Percentiles rank a stretch among this genome's conserved stretches.
These are phyloP conservation scores for Phytopythium ostracodes DNA, from an alignment of 352 stramenopile genomes.

Conservation along the genomic window DNA sequence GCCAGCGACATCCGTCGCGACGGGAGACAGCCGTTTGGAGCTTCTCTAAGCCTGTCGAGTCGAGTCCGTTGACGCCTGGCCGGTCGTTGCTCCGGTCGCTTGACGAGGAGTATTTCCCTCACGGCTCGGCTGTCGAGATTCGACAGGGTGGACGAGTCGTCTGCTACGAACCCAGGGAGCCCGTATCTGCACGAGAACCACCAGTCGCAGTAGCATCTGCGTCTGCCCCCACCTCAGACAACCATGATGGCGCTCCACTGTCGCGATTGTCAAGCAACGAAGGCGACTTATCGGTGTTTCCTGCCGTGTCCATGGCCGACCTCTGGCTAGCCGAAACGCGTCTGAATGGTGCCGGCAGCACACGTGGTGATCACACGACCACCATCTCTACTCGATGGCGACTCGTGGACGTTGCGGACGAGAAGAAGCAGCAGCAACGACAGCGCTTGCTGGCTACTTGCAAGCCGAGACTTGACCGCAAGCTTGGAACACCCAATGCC, in stretches of 20 bases:
- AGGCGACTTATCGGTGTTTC: neutral
- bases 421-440: neutral
- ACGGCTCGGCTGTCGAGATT: constrained; percentile 12
- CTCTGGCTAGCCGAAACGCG: neutral
- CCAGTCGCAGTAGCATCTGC: neutral
- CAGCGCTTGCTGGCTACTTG: neutral
- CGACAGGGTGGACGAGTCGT: constrained; percentile 17
- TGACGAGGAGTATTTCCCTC: constrained; percentile 10
- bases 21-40: neutral
- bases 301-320: neutral
- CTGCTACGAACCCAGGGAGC: constrained; percentile 16
- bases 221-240: neutral
- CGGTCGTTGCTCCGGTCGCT: neutral
- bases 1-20: too few relatives aligned
- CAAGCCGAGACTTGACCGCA: neutral
- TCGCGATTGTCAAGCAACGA: neutral
- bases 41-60: neutral
- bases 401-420: constrained; percentile 2
- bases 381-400: neutral
- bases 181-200: neutral
- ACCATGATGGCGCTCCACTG: neutral
- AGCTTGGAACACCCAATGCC: neutral
- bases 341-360: neutral
- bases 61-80: neutral
- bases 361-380: neutral